A percentile compares a stretch with the other conserved stretches of the same genome.
These are phyloP conservation scores for rapeseed (Brassica napus) DNA, from an alignment of 345 rosid genomes.

Conservation along the genomic window Da-Ae NC_063436.1:7463501-7464000, in stretches of 20 bases:
- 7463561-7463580: not conserved
- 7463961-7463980: not conserved
- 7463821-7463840: too few species aligned
- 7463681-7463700: not conserved
- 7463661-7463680: not conserved
- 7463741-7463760: too few species aligned
- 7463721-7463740: too few species aligned
- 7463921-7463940: not conserved
- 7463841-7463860: not conserved
- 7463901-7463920: not conserved
- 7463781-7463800: too few species aligned
- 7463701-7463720: too few species aligned
- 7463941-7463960: not conserved
- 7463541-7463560: not conserved
- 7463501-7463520: too few species aligned
- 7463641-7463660: not conserved
- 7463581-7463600: not conserved
- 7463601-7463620: not conserved
- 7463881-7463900: not conserved
- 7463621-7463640: not conserved
- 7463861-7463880: not conserved
- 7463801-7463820: too few species aligned
- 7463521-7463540: too few species aligned
- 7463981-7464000: not conserved
- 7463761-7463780: too few species aligned